A percentile compares a stretch with the other conserved stretches of the same genome.
Conservation (phyloP, 371 early-diverging fungal genomes). For the Mortierella sp. region DNA sequence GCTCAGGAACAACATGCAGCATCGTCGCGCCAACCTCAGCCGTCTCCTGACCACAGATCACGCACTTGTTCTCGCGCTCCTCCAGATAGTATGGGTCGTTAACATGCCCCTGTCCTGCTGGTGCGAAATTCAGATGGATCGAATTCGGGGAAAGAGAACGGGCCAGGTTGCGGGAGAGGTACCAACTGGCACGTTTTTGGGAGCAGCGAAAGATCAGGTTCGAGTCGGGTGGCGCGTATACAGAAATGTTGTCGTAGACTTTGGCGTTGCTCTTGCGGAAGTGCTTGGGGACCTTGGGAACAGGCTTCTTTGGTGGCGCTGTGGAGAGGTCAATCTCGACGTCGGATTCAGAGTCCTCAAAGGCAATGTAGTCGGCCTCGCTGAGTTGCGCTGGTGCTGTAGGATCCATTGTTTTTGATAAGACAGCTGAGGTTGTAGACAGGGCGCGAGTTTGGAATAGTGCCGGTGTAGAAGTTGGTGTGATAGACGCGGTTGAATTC, state of each 20-base stretch:
- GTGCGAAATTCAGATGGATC: constrained; percentile 55
- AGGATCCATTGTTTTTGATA: constrained; percentile 8
- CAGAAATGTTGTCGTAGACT: constrained; percentile 56
- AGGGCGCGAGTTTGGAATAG: not conserved
- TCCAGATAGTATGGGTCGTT: constrained; percentile 51
- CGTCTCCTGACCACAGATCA: constrained; percentile 44
- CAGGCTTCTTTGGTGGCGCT: constrained; percentile 11
- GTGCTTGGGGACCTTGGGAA: constrained; percentile 42
- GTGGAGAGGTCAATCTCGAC: constrained; percentile 40
- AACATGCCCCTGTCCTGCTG: constrained; percentile 53
- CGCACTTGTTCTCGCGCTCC: constrained; percentile 57
- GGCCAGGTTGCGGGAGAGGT: constrained; percentile 51
- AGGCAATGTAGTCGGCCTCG: constrained; percentile 27
- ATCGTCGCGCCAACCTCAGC: constrained; percentile 45
- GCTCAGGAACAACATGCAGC: constrained; percentile 58
- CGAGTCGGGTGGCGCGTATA: constrained; percentile 54
- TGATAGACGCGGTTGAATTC: not conserved
- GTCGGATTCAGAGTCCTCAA: constrained; percentile 36
- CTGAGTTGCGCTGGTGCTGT: not conserved
- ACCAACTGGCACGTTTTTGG: constrained; percentile 53
- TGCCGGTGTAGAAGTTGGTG: not conserved
- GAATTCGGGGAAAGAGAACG: constrained; percentile 41
- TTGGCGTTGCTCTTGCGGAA: constrained; percentile 42
- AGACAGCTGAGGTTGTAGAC: not conserved
- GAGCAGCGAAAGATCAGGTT: constrained; percentile 56